These are phyloP conservation scores for Boechera stricta DNA, from an alignment of 345 rosid genomes.

Conservation along the genomic window DNA sequence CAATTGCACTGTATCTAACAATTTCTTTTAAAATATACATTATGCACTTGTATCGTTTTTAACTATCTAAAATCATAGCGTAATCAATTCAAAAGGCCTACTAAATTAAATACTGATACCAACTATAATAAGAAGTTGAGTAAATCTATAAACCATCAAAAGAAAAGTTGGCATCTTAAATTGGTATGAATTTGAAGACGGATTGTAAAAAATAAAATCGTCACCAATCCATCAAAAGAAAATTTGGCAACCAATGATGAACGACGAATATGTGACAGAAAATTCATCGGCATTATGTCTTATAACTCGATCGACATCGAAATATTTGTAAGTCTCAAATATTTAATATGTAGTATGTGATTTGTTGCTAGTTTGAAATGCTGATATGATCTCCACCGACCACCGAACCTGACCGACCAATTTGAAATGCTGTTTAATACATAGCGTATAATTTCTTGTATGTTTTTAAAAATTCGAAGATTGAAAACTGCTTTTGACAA, in stretches of 20 bases:
- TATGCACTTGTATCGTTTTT: not conserved
- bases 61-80: not conserved
- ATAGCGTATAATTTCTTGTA: no score
- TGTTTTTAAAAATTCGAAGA: not conserved
- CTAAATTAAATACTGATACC: not conserved
- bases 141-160: not conserved
- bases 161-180: no score
- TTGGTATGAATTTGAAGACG: not conserved
- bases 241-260: not conserved
- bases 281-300: not conserved
- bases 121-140: not conserved
- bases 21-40: not conserved
- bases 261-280: not conserved
- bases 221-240: not conserved
- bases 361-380: not conserved
- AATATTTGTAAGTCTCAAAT: not conserved
- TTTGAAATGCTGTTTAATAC: conserved; percentile 2
- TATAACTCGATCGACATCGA: not conserved
- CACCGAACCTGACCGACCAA: not conserved
- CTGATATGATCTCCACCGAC: not conserved
- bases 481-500: not conserved
- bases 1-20: conserved; percentile 18
- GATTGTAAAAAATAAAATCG: not conserved
- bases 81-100: not conserved
- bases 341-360: not conserved